Percentiles rank a stretch among this genome's conserved stretches.
These are phyloP conservation scores for Plasmodium vinckei DNA, from an alignment of 169 alveolate species.

Conservation along the genomic window DNA sequence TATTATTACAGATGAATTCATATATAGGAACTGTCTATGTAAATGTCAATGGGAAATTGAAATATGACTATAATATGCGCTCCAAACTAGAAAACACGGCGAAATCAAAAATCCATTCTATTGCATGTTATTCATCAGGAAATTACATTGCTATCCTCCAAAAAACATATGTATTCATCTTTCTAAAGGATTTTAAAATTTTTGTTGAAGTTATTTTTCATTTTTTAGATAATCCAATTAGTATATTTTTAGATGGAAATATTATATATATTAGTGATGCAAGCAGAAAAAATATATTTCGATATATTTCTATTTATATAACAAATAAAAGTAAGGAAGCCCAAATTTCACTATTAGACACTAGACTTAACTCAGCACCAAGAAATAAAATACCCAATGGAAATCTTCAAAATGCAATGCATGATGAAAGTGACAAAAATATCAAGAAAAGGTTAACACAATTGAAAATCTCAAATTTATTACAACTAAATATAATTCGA, in stretches of 20 bases:
- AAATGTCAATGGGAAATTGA: not conserved
- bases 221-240: conserved; percentile 43
- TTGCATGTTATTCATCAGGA: conserved; percentile 13
- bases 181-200: not conserved
- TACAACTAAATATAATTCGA: not conserved
- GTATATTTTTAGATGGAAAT: conserved; percentile 33
- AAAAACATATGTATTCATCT: not conserved
- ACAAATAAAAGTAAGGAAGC: not conserved
- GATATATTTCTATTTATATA: conserved; percentile 4
- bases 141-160: conserved; percentile 18
- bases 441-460: not conserved
- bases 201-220: conserved; percentile 22
- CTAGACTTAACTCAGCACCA: not conserved
- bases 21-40: not conserved
- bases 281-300: conserved; percentile 43
- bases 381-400: not conserved
- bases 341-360: not conserved
- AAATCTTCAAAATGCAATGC: too few species aligned
- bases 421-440: not conserved
- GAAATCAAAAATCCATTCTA: not conserved
- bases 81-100: not conserved
- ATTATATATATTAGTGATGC: conserved; percentile 44
- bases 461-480: not conserved
- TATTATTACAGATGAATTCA: not conserved
- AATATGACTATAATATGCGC: not conserved